Percentiles rank a stretch among this genome's conserved stretches.
Evolutionary conservation across 257 asterid species (phyloP).

Genomic region (Primulina eburnea): DNA sequence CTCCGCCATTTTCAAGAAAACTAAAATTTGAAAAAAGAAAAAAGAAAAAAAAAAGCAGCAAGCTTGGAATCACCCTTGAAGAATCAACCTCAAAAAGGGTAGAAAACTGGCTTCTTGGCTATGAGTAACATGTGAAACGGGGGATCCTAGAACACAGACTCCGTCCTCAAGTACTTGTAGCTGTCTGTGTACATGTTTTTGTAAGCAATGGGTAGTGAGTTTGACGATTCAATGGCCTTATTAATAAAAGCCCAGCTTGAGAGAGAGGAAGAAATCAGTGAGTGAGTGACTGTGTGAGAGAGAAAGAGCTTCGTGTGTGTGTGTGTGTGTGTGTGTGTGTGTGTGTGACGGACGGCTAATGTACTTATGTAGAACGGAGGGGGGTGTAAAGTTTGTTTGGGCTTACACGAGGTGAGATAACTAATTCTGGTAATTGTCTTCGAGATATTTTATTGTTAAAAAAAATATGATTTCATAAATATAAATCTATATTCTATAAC

Average conservation of each 20-base stretch:
- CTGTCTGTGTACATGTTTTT: neutral
- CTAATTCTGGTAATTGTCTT: no score
- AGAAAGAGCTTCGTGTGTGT: neutral
- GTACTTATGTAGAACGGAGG: neutral
- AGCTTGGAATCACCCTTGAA: slow-evolving; percentile 9
- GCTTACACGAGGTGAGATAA: no score
- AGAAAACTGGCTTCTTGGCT: slow-evolving; percentile 1
- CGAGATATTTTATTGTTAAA: no score
- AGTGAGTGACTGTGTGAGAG: neutral
- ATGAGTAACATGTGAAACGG: slow-evolving; percentile 20
- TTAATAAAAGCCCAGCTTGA: slow-evolving; percentile 15
- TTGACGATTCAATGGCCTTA: slow-evolving; percentile 24
- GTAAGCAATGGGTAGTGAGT: slow-evolving; percentile 6
- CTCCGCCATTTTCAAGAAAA: slow-evolving; percentile 42
- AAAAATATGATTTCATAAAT: no score
- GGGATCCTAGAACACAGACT: slow-evolving; percentile 11
- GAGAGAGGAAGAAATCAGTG: neutral
- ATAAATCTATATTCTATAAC: no score
- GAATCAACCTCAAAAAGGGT: slow-evolving; percentile 25
- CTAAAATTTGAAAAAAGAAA: neutral
- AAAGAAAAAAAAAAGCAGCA: neutral
- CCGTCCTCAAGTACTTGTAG: neutral
- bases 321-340: neutral
- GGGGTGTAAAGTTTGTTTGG: neutral
- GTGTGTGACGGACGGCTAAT: neutral